Conservation (phyloP, 164 flowering plant genomes). For the Vitis riparia region DNA sequence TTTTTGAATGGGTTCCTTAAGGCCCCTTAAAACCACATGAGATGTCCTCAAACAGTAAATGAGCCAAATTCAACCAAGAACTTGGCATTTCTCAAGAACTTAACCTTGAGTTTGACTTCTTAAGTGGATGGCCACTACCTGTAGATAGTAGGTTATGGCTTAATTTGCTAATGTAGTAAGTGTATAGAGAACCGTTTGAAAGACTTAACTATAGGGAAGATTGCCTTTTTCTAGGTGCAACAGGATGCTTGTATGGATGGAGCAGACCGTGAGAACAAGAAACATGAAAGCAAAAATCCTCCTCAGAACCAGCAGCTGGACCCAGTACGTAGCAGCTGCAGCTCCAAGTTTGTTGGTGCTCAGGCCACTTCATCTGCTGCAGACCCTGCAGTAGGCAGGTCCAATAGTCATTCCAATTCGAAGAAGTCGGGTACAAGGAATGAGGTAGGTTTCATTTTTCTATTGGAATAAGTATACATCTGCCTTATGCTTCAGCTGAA, state of each 20-base stretch:
- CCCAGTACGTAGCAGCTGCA: slow-evolving; percentile 9
- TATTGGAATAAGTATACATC: too few relatives aligned
- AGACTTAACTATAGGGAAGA: neutral
- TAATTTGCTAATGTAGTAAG: neutral
- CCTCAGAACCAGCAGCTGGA: slow-evolving; percentile 33
- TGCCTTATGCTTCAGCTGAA: too few relatives aligned
- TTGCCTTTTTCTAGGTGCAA: slow-evolving; percentile 11
- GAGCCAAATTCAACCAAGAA: too few relatives aligned
- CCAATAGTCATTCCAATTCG: slow-evolving; percentile 19
- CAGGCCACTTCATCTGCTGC: slow-evolving; percentile 11
- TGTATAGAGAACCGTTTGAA: neutral
- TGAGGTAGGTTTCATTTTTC: slow-evolving; percentile 41
- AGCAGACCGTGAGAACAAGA: neutral
- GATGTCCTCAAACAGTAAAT: too few relatives aligned
- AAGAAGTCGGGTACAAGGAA: slow-evolving; percentile 33
- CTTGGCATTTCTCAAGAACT: too few relatives aligned
- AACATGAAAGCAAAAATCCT: slow-evolving; percentile 16
- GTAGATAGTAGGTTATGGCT: neutral
- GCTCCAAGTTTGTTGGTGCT: slow-evolving; percentile 10
- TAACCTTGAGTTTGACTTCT: too few relatives aligned
- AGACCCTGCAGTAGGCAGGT: slow-evolving; percentile 7
- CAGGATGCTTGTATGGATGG: slow-evolving; percentile 19
- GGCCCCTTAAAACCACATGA: too few relatives aligned
- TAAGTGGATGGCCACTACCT: neutral
- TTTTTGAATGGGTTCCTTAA: too few relatives aligned